Evolutionary conservation across 1,284 basidiomycete genomes (phyloP).

Genomic region (Irpex sp.): DNA sequence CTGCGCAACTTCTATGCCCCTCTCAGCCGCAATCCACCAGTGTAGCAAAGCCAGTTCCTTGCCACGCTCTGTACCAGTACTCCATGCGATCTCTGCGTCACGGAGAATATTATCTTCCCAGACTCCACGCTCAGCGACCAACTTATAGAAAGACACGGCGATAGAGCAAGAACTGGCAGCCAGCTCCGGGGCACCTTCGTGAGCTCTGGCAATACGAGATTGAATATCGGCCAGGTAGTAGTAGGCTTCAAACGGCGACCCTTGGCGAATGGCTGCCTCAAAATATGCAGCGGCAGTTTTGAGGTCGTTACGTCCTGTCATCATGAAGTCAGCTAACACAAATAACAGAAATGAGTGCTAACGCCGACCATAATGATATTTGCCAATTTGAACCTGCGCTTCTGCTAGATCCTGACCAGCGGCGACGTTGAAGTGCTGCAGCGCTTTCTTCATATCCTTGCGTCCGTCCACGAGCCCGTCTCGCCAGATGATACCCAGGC

Average conservation of each 20-base stretch:
- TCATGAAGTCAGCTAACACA: slow-evolving; percentile 4
- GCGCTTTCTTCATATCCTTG: slow-evolving; percentile 69
- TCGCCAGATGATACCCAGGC: slow-evolving; percentile 87
- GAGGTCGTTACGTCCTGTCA: slow-evolving; percentile 60
- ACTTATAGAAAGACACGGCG: slow-evolving; percentile 87
- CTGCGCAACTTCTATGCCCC: slow-evolving; percentile 90
- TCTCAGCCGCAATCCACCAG: slow-evolving; percentile 94
- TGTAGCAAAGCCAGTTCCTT: slow-evolving; percentile 79
- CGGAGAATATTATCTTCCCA: slow-evolving; percentile 86
- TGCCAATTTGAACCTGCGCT: slow-evolving; percentile 88
- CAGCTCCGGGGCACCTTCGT: slow-evolving; percentile 40
- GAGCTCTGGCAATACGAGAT: slow-evolving; percentile 47
- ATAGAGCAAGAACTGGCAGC: slow-evolving; percentile 75
- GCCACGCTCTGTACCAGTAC: slow-evolving; percentile 61
- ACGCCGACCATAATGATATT: slow-evolving; percentile 74
- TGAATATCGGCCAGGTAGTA: slow-evolving; percentile 87
- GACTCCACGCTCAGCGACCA: slow-evolving; percentile 82
- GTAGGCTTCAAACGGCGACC: slow-evolving; percentile 90
- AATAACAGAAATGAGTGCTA: background rate
- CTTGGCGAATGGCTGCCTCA: slow-evolving; percentile 78
- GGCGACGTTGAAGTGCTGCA: slow-evolving; percentile 73
- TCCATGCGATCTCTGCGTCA: slow-evolving; percentile 83
- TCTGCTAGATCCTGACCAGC: slow-evolving; percentile 86
- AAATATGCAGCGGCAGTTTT: slow-evolving; percentile 68
- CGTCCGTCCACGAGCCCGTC: slow-evolving; percentile 76